Base-by-base conservation (phyloP, 2,329 filamentous ascomycete genomes). In the Raffaelea ambrosiae region DNA sequence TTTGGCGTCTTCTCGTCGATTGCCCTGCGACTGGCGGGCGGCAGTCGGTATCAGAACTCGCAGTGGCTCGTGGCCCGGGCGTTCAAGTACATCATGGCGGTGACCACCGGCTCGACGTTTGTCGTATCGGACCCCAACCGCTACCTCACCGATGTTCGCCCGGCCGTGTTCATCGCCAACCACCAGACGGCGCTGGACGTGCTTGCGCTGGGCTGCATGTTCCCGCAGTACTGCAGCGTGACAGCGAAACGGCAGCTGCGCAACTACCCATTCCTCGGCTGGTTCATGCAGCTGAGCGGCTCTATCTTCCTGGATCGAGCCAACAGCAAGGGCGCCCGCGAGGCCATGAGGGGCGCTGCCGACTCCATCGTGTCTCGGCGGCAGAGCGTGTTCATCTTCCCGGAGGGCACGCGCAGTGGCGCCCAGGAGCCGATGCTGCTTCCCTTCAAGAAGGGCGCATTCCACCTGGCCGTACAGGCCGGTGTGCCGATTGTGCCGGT, bases 391-490 rank as follows among this genome's bases (percentile, higher is more conserved):
- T 91, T 82, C 70, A 88, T 91, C 69, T 91, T 91, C 66, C 85
- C 86, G 50, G 93, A 98, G 70, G 93, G 93, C 44, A 98, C 93
- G 2, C 79, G 93, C 56, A 94, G 87, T 63, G 95, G 97, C 69
- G 77, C 86, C 49, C 80, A 84, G 58, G 83, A 90, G 47, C 86
- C 93, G 2, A 79, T 76, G 50, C 69, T 98, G 58, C 72, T 97
- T 47, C 87, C 89, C n/a, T 98, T 97, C 76, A 98, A 98, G 71
- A 98, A 98, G 73, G 93, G 93, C 51, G 93, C 91, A 42, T 98
- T 98, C 68, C 91, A 98, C 65, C 76, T 98, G 31, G 93, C 93
- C 41, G 80, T 98, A 19, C 87, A 97, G 72, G 91, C 91, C 2
- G 86, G 88, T 55, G 93, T 96, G 5, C 90, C 90, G 22, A 87